Percentiles rank a stretch among this genome's conserved stretches.
Evolutionary conservation across 441 rosid species (phyloP).

Genomic region (Capsella rubella): DNA sequence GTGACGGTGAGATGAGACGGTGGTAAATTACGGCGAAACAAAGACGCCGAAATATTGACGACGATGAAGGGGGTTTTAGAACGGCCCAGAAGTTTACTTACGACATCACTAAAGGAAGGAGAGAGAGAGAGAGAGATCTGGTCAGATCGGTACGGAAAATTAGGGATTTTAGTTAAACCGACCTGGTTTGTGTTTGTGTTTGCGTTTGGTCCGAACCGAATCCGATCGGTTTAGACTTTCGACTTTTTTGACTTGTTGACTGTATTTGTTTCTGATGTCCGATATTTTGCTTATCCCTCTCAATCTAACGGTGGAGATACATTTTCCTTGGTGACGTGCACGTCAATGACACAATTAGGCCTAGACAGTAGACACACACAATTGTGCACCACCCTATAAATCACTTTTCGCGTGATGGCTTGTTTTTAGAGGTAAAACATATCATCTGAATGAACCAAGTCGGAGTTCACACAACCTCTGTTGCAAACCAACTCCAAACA

Average conservation of each 20-base stretch:
- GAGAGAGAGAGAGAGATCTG: background rate
- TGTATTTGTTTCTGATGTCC: too few relatives aligned
- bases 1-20: conserved; percentile 29
- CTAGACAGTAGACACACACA: background rate
- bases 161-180: conserved; percentile 43
- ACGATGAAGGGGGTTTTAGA: conserved; percentile 23
- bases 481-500: conserved; percentile 43
- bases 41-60: background rate
- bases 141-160: background rate
- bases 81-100: background rate
- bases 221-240: background rate
- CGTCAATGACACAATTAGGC: background rate
- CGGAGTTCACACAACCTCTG: conserved; percentile 38
- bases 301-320: background rate
- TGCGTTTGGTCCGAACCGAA: conserved; percentile 11
- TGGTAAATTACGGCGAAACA: background rate
- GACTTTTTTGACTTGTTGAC: background rate
- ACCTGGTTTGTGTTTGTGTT: background rate
- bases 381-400: background rate
- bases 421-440: background rate
- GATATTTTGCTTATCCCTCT: background rate
- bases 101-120: background rate
- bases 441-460: background rate
- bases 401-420: background rate
- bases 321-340: background rate